These are phyloP conservation scores for Tricholoma bakamatsutake DNA, from an alignment of 768 basidiomycete species.

Conservation along the genomic window DNA sequence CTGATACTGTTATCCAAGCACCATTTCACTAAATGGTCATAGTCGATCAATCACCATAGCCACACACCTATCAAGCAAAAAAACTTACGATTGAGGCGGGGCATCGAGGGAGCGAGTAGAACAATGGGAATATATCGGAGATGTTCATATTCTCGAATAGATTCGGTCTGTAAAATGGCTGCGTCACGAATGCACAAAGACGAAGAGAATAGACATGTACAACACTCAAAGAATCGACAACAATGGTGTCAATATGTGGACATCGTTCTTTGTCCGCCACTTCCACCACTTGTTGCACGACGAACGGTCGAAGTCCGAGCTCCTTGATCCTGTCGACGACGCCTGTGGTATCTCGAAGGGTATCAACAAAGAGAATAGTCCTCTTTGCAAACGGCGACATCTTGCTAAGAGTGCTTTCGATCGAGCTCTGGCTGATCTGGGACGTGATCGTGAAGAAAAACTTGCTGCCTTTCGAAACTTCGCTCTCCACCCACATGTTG, in stretches of 20 bases:
- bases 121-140: slow-evolving; percentile 96
- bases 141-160: slow-evolving; percentile 87
- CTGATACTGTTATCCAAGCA: slow-evolving; percentile 95
- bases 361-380: slow-evolving; percentile 90
- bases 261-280: slow-evolving; percentile 76
- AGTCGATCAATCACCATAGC: background rate
- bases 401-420: slow-evolving; percentile 69
- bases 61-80: slow-evolving; percentile 1
- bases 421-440: slow-evolving; percentile 67
- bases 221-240: slow-evolving; percentile 66
- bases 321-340: slow-evolving; percentile 75
- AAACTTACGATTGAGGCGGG: slow-evolving; percentile 65
- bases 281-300: slow-evolving; percentile 73
- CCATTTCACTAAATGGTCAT: slow-evolving; percentile 69
- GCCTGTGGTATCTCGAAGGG: slow-evolving; percentile 65
- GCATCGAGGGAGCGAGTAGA: slow-evolving; percentile 74
- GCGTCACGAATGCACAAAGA: background rate
- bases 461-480: slow-evolving; percentile 86
- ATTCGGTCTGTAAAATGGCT: slow-evolving; percentile 62
- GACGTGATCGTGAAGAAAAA: slow-evolving; percentile 97
- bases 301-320: slow-evolving; percentile 71
- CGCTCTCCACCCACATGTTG: slow-evolving; percentile 97
- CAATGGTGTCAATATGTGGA: slow-evolving; percentile 91
- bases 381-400: slow-evolving; percentile 85
- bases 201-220: background rate